Conservation (phyloP, 768 basidiomycete species). For the Boletus pseudopeckii region DNA sequence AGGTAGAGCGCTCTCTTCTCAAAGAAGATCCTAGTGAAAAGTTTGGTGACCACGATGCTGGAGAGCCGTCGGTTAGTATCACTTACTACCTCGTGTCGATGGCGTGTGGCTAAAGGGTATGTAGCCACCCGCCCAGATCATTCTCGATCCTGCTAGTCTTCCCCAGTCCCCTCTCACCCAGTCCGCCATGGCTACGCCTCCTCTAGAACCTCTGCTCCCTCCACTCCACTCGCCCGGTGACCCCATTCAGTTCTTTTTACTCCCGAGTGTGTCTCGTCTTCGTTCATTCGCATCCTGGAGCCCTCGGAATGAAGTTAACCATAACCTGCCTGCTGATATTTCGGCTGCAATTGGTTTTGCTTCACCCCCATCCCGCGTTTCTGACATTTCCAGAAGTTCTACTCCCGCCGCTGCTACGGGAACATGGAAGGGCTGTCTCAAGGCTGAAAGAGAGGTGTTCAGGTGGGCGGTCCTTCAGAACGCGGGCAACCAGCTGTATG, state of each 20-base stretch:
- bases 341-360: constrained; percentile 44
- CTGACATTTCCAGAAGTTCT: constrained; percentile 66
- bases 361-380: constrained; percentile 62
- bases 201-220: constrained; percentile 25
- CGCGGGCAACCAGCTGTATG: constrained; percentile 56
- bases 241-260: constrained; percentile 54
- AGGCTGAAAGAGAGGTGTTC: constrained; percentile 56
- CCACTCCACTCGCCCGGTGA: not conserved
- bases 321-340: constrained; percentile 42
- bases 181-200: constrained; percentile 33
- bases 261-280: constrained; percentile 75
- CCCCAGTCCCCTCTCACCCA: constrained; percentile 38
- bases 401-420: constrained; percentile 42
- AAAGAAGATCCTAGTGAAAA: constrained; percentile 37
- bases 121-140: constrained; percentile 34
- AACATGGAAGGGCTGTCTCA: constrained; percentile 16
- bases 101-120: constrained; percentile 23
- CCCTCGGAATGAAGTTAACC: constrained; percentile 40
- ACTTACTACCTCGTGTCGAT: constrained; percentile 16
- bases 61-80: constrained; percentile 33
- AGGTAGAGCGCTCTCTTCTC: constrained; percentile 45
- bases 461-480: constrained; percentile 68
- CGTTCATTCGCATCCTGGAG: constrained; percentile 62
- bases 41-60: constrained; percentile 20
- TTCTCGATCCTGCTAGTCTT: constrained; percentile 38